Conservation (phyloP, 345 rosid species). For the Hibiscus trionum region DNA sequence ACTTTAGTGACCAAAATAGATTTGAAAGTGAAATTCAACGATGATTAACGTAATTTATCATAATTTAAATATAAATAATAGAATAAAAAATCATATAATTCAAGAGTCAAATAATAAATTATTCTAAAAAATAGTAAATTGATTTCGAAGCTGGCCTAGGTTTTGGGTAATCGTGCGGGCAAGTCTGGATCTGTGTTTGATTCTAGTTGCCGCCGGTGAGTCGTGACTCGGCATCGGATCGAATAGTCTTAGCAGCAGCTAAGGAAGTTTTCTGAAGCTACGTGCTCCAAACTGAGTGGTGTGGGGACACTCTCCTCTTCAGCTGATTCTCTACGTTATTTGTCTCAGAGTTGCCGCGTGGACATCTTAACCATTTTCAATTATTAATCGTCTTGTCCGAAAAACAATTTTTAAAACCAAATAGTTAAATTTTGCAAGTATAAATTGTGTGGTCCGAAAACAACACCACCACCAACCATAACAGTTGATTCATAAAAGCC, state of each 20-base stretch:
- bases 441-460: not conserved
- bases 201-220: not conserved
- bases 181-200: not conserved
- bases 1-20: no score
- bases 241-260: not conserved
- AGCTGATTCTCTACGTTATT: not conserved
- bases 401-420: no score
- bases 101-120: no score
- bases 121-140: not conserved
- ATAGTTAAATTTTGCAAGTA: not conserved
- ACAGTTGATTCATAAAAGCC: slow-evolving; percentile 3
- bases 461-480: no score
- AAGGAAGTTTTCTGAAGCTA: not conserved
- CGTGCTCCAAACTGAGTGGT: not conserved
- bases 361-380: not conserved
- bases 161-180: not conserved
- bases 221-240: not conserved
- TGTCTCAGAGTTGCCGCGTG: not conserved
- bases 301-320: not conserved
- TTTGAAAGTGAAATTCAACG: no score
- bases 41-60: no score
- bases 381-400: not conserved
- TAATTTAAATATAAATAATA: no score
- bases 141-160: not conserved
- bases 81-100: no score